Evolutionary conservation across 2,329 filamentous ascomycete species (phyloP).

Genomic region (Paracamarosporium sp.): DNA sequence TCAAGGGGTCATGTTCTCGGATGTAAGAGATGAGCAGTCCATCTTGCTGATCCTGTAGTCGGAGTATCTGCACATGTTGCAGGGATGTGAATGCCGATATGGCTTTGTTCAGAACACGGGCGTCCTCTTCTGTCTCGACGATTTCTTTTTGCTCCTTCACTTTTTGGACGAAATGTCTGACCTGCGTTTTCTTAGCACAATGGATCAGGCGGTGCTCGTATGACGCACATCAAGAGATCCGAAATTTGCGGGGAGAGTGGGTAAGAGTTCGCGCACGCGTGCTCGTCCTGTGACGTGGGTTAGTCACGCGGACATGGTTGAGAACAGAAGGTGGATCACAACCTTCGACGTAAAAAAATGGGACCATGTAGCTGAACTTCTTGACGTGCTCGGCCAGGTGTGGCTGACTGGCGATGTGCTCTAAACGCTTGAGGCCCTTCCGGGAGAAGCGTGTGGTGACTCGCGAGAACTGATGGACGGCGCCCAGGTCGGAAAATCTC

Average conservation of each 20-base stretch:
- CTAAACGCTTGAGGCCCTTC: slow-evolving; percentile 57
- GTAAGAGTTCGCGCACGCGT: slow-evolving; percentile 48
- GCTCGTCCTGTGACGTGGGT: slow-evolving; percentile 45
- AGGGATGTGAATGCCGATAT: slow-evolving; percentile 65
- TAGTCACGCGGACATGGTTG: slow-evolving; percentile 22
- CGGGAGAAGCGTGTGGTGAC: slow-evolving; percentile 60
- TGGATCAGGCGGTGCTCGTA: not conserved
- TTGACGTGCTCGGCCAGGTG: slow-evolving; percentile 62
- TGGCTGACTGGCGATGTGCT: slow-evolving; percentile 56
- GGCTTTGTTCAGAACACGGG: slow-evolving; percentile 60
- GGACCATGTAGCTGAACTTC: slow-evolving; percentile 67
- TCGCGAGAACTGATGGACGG: slow-evolving; percentile 58
- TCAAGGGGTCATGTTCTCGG: slow-evolving; percentile 53
- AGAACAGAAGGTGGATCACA: slow-evolving; percentile 26
- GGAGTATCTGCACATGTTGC: slow-evolving; percentile 69
- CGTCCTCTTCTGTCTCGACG: slow-evolving; percentile 59
- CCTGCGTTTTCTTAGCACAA: slow-evolving; percentile 11
- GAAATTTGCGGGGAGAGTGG: slow-evolving; percentile 43
- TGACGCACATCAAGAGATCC: slow-evolving; percentile 36
- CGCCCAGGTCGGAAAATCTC: slow-evolving; percentile 58
- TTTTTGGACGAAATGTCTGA: slow-evolving; percentile 53
- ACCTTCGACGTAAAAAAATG: slow-evolving; percentile 65
- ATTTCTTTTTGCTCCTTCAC: slow-evolving; percentile 60
- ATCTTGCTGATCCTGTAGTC: slow-evolving; percentile 66
- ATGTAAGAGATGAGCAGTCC: slow-evolving; percentile 61